Evolutionary conservation across 2,329 filamentous ascomycete genomes (phyloP).

Genomic region (Fusarium sp.): DNA sequence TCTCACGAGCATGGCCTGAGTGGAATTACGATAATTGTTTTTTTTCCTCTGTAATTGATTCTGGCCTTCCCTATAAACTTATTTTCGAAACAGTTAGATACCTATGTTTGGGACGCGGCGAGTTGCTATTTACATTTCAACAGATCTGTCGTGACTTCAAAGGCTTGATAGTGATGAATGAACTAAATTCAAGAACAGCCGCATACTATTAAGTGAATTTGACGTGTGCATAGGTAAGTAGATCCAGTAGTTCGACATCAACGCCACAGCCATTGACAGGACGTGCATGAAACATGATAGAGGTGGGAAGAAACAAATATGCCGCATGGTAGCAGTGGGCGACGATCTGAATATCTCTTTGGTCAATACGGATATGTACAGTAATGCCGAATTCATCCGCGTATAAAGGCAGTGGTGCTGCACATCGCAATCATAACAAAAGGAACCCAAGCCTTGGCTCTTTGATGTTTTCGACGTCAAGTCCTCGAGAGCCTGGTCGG

Average conservation of each 20-base stretch:
- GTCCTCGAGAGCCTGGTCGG: background rate
- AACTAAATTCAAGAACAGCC: background rate
- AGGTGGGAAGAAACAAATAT: background rate
- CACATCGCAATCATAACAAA: conserved; percentile 25
- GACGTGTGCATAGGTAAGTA: background rate
- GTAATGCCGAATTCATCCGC: background rate
- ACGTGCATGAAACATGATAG: conserved; percentile 17
- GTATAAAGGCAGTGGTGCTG: conserved; percentile 10
- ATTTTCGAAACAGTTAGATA: background rate
- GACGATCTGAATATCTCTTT: conserved; percentile 23
- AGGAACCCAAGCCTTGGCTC: conserved; percentile 11
- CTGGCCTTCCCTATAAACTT: background rate
- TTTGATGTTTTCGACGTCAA: background rate
- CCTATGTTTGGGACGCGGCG: too few relatives aligned
- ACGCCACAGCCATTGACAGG: background rate
- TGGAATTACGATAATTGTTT: background rate
- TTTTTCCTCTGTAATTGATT: background rate
- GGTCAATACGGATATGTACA: background rate
- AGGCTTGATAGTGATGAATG: background rate
- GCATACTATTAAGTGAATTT: background rate
- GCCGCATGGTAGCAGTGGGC: background rate
- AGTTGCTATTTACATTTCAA: background rate
- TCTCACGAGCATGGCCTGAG: background rate
- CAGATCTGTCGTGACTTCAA: background rate
- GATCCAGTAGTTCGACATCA: background rate